Percentiles rank a stretch among this genome's conserved stretches.
Conservation (phyloP, 2,329 filamentous ascomycete genomes). For the Coniella lustricola region DNA sequence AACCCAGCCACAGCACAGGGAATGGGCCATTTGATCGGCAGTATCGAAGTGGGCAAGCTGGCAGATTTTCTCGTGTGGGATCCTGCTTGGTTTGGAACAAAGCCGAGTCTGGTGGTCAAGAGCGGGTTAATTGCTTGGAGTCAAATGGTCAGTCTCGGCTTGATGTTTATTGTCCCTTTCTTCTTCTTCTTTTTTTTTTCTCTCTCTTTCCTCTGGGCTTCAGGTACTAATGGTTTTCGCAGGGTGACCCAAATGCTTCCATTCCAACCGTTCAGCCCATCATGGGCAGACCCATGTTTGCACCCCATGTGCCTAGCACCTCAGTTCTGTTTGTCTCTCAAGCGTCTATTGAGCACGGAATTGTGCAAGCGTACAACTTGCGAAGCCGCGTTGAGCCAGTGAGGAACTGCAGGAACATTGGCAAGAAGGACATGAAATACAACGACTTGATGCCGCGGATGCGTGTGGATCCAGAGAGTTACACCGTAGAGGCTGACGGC, state of each 20-base stretch:
- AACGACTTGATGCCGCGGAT: constrained; percentile 80
- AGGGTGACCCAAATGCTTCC: constrained; percentile 75
- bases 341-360: constrained; percentile 60
- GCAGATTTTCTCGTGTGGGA: constrained; percentile 88
- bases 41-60: constrained; percentile 80
- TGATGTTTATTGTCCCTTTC: not conserved
- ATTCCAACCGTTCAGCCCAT: constrained; percentile 86
- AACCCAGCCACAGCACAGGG: constrained; percentile 90
- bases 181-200: not conserved
- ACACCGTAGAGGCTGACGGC: constrained; percentile 81
- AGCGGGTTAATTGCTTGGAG: constrained; percentile 77
- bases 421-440: constrained; percentile 85
- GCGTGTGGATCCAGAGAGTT: constrained; percentile 86
- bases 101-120: constrained; percentile 77
- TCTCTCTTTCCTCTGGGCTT: no score
- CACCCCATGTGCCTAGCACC: constrained; percentile 60
- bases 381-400: constrained; percentile 77
- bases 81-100: constrained; percentile 77
- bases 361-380: constrained; percentile 64
- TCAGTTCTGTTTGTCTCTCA: constrained; percentile 80
- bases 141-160: constrained; percentile 60
- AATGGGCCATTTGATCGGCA: constrained; percentile 80
- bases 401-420: constrained; percentile 62
- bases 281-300: constrained; percentile 81
- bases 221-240: not conserved